Conservation (phyloP, 176 grass and related monocot species). For the Saccharum officinarum region DNA sequence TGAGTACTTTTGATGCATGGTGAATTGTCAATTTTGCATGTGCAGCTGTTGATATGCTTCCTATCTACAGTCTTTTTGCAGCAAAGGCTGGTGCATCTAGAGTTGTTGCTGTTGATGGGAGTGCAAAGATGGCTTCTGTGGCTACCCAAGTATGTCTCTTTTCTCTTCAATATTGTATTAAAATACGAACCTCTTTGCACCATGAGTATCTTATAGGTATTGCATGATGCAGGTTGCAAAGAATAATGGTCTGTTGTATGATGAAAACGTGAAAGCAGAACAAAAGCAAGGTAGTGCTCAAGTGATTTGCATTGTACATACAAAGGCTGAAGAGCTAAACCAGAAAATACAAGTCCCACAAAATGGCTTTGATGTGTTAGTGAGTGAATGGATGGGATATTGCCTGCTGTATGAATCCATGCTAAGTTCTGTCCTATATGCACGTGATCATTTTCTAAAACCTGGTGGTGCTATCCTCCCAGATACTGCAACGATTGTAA, state of each 20-base stretch:
- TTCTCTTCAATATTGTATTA: not conserved
- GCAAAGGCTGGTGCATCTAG: conserved; percentile 85
- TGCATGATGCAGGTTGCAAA: conserved; percentile 66
- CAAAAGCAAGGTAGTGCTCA: conserved; percentile 16
- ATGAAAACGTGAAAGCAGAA: conserved; percentile 22
- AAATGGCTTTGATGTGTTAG: conserved; percentile 75
- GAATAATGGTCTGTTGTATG: conserved; percentile 66
- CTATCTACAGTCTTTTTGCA: conserved; percentile 82
- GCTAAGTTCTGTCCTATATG: conserved; percentile 93
- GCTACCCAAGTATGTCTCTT: conserved; percentile 63
- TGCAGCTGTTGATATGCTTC: conserved; percentile 37
- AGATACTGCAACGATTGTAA: conserved; percentile 89
- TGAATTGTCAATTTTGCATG: not conserved
- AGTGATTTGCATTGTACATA: conserved; percentile 72
- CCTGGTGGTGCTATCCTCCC: conserved; percentile 90
- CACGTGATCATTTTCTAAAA: conserved; percentile 88
- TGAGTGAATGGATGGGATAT: conserved; percentile 99
- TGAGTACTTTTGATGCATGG: not conserved
- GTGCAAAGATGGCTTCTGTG: conserved; percentile 82
- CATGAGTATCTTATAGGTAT: conserved; percentile 1
- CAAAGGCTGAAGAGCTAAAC: conserved; percentile 88
- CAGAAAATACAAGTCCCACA: conserved; percentile 55
- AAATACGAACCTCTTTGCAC: not conserved
- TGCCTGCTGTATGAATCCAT: conserved; percentile 94
- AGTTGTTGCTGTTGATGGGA: conserved; percentile 91